These are phyloP conservation scores for Fusarium sp. DNA, from an alignment of 2,329 filamentous ascomycete genomes.

Conservation along the genomic window DNA sequence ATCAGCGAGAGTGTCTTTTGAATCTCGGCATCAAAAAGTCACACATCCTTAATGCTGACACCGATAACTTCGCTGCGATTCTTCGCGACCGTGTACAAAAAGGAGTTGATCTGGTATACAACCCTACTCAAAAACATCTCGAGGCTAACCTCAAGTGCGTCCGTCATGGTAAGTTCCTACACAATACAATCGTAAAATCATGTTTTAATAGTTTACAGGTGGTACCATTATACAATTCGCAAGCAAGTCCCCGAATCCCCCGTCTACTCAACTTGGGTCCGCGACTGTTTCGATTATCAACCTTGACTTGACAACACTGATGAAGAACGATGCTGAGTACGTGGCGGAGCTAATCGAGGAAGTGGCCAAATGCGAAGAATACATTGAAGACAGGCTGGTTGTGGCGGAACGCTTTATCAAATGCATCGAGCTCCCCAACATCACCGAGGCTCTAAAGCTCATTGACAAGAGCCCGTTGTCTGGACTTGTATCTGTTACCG, in stretches of 20 bases:
- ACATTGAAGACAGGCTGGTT: background rate
- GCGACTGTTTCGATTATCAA: conserved; percentile 48
- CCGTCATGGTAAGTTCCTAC: conserved; percentile 50
- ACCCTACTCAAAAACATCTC: conserved; percentile 55
- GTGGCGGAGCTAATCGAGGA: conserved; percentile 47
- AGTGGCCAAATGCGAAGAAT: conserved; percentile 18
- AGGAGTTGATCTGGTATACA: conserved; percentile 60
- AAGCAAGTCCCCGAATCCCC: conserved; percentile 38
- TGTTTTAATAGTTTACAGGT: conserved; percentile 42
- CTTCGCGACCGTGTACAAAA: conserved; percentile 50
- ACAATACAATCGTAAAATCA: background rate
- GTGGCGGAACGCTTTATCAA: background rate
- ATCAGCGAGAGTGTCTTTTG: conserved; percentile 55
- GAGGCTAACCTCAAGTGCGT: conserved; percentile 52
- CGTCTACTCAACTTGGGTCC: conserved; percentile 19
- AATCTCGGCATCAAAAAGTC: conserved; percentile 50
- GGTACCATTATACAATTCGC: conserved; percentile 52
- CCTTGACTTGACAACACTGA: conserved; percentile 51
- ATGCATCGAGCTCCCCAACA: conserved; percentile 36
- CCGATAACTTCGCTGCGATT: conserved; percentile 50
- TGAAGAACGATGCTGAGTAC: conserved; percentile 50
- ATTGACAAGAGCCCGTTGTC: conserved; percentile 46
- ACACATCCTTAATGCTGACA: conserved; percentile 55
- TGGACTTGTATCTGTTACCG: conserved; percentile 40
- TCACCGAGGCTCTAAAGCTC: conserved; percentile 46